Percentiles rank a stretch among this genome's conserved stretches.
Conservation (phyloP, 306 rosid species). For the Myrica gale region DNA sequence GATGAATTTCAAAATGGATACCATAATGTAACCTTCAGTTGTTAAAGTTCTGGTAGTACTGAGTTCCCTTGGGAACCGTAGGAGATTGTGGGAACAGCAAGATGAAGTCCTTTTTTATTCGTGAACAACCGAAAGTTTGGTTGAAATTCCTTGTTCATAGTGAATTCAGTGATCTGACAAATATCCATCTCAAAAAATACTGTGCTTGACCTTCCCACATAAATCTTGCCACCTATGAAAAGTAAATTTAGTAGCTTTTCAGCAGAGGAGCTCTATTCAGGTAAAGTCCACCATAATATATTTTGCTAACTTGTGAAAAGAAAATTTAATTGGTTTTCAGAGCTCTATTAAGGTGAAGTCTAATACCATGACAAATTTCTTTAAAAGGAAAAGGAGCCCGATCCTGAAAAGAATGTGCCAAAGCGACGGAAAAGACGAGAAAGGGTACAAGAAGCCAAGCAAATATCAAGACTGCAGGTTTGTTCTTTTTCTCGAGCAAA, state of each 20-base stretch:
- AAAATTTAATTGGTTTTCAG: not conserved
- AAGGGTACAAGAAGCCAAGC: slow-evolving; percentile 43
- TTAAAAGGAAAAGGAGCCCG: slow-evolving; percentile 62
- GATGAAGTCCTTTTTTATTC: slow-evolving; percentile 5
- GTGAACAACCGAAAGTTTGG: not conserved
- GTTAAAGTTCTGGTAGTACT: slow-evolving; percentile 2
- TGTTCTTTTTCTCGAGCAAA: slow-evolving; percentile 15
- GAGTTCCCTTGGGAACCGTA: not conserved
- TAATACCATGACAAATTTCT: slow-evolving; percentile 14
- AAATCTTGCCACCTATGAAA: not conserved
- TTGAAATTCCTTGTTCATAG: not conserved
- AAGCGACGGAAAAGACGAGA: slow-evolving; percentile 66
- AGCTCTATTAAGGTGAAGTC: slow-evolving; percentile 7
- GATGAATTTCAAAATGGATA: not conserved
- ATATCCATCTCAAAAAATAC: not conserved
- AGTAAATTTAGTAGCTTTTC: slow-evolving; percentile 1
- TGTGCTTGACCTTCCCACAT: not conserved
- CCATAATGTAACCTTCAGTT: not conserved
- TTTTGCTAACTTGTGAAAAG: not conserved
- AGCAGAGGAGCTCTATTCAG: not conserved
- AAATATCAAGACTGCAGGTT: slow-evolving; percentile 69
- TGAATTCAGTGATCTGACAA: not conserved
- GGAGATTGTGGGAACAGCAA: not conserved
- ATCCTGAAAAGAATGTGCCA: slow-evolving; percentile 45
- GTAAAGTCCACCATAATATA: not conserved